Conservation (phyloP, 331 rosid species). For the Acacia pycnantha region DNA sequence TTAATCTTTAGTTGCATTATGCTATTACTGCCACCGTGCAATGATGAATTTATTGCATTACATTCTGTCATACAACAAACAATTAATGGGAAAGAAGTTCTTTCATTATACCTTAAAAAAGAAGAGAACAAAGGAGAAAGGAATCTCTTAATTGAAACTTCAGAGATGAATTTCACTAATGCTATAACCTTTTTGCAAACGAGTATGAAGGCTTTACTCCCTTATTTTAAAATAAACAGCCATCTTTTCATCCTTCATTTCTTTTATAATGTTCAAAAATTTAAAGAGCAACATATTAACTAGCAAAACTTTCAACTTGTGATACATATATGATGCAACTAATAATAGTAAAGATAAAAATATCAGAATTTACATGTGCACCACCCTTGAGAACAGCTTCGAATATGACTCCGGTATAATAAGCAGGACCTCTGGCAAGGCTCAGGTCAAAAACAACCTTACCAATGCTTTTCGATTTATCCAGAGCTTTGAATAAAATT, state of each 20-base stretch:
- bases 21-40: neutral
- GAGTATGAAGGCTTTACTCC: neutral
- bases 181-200: neutral
- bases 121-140: neutral
- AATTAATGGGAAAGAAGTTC: neutral
- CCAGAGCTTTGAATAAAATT: slow-evolving; percentile 76
- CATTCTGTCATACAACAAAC: neutral
- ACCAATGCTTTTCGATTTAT: slow-evolving; percentile 62
- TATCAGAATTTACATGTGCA: slow-evolving; percentile 59
- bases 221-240: neutral
- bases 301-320: neutral
- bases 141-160: neutral
- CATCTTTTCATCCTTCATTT: neutral
- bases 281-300: neutral
- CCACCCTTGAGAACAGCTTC: slow-evolving; percentile 95
- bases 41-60: neutral
- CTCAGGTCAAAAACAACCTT: slow-evolving; percentile 92
- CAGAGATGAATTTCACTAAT: neutral
- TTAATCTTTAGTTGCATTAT: slow-evolving; percentile 7
- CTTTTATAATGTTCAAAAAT: neutral
- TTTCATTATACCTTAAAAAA: neutral
- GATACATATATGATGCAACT: neutral
- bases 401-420: slow-evolving; percentile 88
- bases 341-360: slow-evolving; percentile 3
- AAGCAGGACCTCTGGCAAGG: slow-evolving; percentile 96